These are phyloP conservation scores for Cyclostephanos invisitatus DNA, from an alignment of 108 stramenopile genomes.

Conservation along the genomic window DNA sequence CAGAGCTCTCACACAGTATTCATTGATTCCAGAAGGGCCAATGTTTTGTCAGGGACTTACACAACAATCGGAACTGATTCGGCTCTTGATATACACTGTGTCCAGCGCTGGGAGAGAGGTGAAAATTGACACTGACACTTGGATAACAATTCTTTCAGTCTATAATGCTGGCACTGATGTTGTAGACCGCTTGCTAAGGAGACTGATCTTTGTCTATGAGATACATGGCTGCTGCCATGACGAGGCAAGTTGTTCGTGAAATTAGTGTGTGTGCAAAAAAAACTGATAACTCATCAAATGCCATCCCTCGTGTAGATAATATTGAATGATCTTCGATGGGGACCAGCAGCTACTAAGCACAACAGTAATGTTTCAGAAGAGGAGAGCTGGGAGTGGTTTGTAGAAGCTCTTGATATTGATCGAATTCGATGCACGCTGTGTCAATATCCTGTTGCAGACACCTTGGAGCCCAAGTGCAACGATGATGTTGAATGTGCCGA, in stretches of 20 bases:
- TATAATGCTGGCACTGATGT: conserved; percentile 48
- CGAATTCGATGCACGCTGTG: conserved; percentile 60
- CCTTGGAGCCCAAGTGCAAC: conserved; percentile 21
- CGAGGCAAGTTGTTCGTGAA: conserved; percentile 19
- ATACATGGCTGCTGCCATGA: conserved; percentile 15
- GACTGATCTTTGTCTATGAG: conserved; percentile 39
- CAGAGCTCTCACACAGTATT: neutral
- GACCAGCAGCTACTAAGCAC: conserved; percentile 1
- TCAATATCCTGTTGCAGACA: conserved; percentile 59
- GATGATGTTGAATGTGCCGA: conserved; percentile 11
- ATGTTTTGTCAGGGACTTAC: conserved; percentile 23
- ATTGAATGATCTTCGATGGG: conserved; percentile 32
- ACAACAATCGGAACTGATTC: conserved; percentile 41
- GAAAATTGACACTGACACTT: conserved; percentile 35
- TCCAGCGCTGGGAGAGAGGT: conserved; percentile 36
- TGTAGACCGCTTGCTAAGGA: conserved; percentile 33
- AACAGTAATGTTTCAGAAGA: conserved; percentile 2
- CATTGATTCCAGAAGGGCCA: neutral
- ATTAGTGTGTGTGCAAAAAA: neutral
- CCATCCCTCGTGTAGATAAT: conserved; percentile 1
- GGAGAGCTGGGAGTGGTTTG: conserved; percentile 62
- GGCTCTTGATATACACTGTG: conserved; percentile 52
- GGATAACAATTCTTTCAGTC: conserved; percentile 39
- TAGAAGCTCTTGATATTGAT: conserved; percentile 53
- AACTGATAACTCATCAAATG: neutral